phyloP scores from a whole-genome alignment of 352 stramenopile genomes.

The Pythium inflatum region DNA sequence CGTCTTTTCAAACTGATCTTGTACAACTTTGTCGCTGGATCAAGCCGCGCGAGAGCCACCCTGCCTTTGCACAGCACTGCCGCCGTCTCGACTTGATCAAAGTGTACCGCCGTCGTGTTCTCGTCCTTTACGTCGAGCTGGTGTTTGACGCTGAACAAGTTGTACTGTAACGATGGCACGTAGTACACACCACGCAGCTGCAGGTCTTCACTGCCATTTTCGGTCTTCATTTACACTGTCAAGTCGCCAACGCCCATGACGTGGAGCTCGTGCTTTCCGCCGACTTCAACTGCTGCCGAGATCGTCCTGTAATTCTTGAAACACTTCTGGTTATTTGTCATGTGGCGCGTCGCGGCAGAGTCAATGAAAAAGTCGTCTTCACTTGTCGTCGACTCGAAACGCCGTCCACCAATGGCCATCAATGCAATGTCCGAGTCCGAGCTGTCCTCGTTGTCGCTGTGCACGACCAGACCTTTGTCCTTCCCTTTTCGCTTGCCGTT shows the following conservation, averaged over 20 bases:
- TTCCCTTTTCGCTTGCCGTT: neutral
- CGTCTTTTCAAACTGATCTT: neutral
- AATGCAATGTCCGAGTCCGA: neutral
- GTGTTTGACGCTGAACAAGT: neutral
- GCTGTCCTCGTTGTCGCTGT: conserved; percentile 2
- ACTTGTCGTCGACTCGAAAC: neutral
- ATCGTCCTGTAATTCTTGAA: conserved; percentile 8
- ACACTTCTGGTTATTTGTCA: neutral
- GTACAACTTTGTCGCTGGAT: conserved; percentile 1
- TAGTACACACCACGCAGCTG: conserved; percentile 5
- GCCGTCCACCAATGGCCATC: neutral
- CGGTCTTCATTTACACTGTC: neutral
- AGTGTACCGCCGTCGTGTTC: neutral
- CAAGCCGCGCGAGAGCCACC: neutral
- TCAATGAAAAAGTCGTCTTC: conserved; percentile 7
- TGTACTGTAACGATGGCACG: conserved; percentile 7
- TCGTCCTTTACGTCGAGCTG: neutral
- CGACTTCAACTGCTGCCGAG: conserved; percentile 3
- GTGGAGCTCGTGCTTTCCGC: conserved; percentile 5
- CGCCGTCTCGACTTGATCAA: conserved; percentile 1
- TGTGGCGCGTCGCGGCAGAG: conserved; percentile 9
- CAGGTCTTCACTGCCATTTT: neutral
- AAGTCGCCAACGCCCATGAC: conserved; percentile 12
- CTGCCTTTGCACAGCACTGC: neutral
- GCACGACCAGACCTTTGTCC: neutral